Evolutionary conservation across 495 filamentous ascomycete species (phyloP).

Genomic region (Penicillium malachiteum): DNA sequence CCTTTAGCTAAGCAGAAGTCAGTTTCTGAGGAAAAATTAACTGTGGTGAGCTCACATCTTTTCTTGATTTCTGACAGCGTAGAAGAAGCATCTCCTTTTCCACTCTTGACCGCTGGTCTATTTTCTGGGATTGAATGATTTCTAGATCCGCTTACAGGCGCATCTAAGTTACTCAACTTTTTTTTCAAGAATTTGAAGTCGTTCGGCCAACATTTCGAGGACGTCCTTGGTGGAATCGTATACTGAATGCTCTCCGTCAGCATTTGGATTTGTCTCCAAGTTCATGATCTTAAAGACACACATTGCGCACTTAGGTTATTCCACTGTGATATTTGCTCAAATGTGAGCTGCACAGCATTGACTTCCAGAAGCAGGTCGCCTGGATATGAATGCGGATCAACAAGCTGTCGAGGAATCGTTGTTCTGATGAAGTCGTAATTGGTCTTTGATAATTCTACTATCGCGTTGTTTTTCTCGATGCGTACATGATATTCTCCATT

Average conservation of each 20-base stretch:
- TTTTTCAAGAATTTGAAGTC: background rate
- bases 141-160: background rate
- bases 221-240: background rate
- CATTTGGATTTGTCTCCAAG: background rate
- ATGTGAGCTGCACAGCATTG: background rate
- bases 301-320: background rate
- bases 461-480: conserved; percentile 3
- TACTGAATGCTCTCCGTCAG: background rate
- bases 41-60: background rate
- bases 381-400: conserved; percentile 5
- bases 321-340: conserved; percentile 1
- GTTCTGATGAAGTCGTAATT: conserved; percentile 6
- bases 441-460: background rate
- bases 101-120: background rate
- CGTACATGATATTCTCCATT: conserved; percentile 1
- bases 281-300: background rate
- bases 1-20: background rate
- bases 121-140: background rate
- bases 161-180: background rate
- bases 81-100: background rate
- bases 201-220: background rate
- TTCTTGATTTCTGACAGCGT: background rate
- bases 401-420: conserved; percentile 3
- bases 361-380: conserved; percentile 1
- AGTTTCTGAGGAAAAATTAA: background rate